Conservation (phyloP, 768 basidiomycete genomes). For the Xerocomus spinulosus region DNA sequence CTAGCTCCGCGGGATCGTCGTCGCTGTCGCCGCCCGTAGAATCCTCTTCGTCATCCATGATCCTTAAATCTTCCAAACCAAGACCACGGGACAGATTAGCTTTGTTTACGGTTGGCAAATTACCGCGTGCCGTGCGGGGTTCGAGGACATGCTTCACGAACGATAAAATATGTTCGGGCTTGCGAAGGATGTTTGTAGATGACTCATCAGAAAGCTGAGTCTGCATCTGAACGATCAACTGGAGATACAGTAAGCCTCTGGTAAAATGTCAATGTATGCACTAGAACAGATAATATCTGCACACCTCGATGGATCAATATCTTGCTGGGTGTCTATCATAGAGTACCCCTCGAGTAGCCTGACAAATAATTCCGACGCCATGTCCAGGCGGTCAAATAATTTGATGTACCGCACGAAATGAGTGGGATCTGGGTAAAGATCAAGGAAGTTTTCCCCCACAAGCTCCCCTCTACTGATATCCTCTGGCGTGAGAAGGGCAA, state of each 20-base stretch:
- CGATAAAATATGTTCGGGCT: conserved; percentile 70
- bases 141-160: conserved; percentile 81
- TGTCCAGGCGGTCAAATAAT: conserved; percentile 59
- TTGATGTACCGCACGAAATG: conserved; percentile 67
- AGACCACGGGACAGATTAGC: conserved; percentile 17
- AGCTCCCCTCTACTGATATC: conserved; percentile 37
- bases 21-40: conserved; percentile 55
- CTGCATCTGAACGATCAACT: conserved; percentile 81
- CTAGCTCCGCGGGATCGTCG: conserved; percentile 40
- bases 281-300: neutral
- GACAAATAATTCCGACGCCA: conserved; percentile 72
- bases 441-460: conserved; percentile 49
- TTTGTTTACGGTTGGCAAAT: conserved; percentile 3
- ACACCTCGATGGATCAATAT: conserved; percentile 22
- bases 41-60: conserved; percentile 33
- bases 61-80: conserved; percentile 34
- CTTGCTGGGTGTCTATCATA: conserved; percentile 16
- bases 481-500: conserved; percentile 50
- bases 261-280: conserved; percentile 3
- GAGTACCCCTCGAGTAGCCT: conserved; percentile 68
- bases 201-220: conserved; percentile 54
- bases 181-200: conserved; percentile 48
- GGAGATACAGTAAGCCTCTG: conserved; percentile 70
- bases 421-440: conserved; percentile 70
- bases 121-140: conserved; percentile 21